Evolutionary conservation across 306 rosid species (phyloP), one percentile per base, ranked within the genome.

Genomic region (Quercus dentata): DNA sequence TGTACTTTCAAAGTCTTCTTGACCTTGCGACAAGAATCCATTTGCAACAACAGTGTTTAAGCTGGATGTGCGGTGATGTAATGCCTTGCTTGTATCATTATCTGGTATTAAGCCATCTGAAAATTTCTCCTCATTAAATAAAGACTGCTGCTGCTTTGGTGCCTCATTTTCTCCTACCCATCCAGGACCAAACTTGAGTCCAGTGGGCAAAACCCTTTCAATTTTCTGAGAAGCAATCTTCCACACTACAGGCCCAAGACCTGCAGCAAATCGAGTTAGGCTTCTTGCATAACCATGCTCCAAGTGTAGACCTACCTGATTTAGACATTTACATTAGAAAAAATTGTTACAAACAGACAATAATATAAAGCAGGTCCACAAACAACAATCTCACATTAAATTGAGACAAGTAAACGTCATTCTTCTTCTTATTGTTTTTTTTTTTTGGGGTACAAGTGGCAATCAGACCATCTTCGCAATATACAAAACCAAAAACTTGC

Each of bases 191-290:
- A 87, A 89, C 71, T 84, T 83, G 51, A 85, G 82, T 81, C 92
- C 92, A 57, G 8, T 5, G n/a, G 97, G 91, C 74, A 91, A 85
- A 81, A 89, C 89, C 80, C 88, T 80, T 57, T 70, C 85, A 69
- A 91, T 92, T 85, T 89, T 90, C 87, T 79, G 87, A 3, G 89
- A 88, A 82, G 92, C 99, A 89, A 91, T 78, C 83, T 91, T 89
- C 97, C 98, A 86, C 78, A 81, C 98, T 85, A 79, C 83, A 14
- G 99, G 97, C 71, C 98, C 99, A 75, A 91, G 97, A 85, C 83
- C 93, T 18, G 93, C 87, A 31, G 92, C 92, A 89, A 95, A 95
- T 75, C 78, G 86, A 78, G 97, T 91, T 59, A 94, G 79, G 83
- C 99, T 92, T 87, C 92, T 89, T 5, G 94, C 90, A 84, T 91